These are phyloP conservation scores for Claviceps spartinae DNA, from an alignment of 2,329 filamentous ascomycete species.

Conservation along the genomic window DNA sequence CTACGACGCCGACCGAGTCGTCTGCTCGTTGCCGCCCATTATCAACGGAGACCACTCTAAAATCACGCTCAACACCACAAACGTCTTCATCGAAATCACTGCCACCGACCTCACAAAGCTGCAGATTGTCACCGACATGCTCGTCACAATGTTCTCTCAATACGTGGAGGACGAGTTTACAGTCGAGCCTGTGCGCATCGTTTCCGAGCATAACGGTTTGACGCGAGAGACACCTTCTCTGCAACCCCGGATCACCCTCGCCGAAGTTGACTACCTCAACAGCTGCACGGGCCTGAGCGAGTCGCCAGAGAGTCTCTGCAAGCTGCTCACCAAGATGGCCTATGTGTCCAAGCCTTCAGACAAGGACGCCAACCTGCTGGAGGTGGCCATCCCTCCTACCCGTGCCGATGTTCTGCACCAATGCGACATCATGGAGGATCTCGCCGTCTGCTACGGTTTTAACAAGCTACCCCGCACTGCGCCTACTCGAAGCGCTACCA, in stretches of 20 bases:
- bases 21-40: constrained; percentile 91
- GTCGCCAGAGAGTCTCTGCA: constrained; percentile 60
- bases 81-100: constrained; percentile 94
- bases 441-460: constrained; percentile 93
- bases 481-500: constrained; percentile 71
- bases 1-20: constrained; percentile 72
- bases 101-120: constrained; percentile 93
- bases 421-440: constrained; percentile 97
- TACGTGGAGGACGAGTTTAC: constrained; percentile 84
- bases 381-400: constrained; percentile 75
- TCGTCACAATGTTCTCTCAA: constrained; percentile 92
- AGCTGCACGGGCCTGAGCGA: constrained; percentile 74
- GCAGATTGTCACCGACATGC: constrained; percentile 87
- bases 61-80: constrained; percentile 80
- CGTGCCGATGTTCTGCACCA: constrained; percentile 91
- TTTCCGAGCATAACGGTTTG: constrained; percentile 81
- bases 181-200: constrained; percentile 83
- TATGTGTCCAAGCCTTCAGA: constrained; percentile 66
- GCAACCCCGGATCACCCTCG: constrained; percentile 60
- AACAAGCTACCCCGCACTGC: constrained; percentile 84
- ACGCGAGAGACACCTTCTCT: constrained; percentile 72
- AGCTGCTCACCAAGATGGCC: constrained; percentile 78
- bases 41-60: constrained; percentile 98
- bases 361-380: constrained; percentile 55
- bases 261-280: constrained; percentile 89